These are phyloP conservation scores for Omphalea diandra DNA, from an alignment of 441 rosid species.

Conservation along the genomic window DNA sequence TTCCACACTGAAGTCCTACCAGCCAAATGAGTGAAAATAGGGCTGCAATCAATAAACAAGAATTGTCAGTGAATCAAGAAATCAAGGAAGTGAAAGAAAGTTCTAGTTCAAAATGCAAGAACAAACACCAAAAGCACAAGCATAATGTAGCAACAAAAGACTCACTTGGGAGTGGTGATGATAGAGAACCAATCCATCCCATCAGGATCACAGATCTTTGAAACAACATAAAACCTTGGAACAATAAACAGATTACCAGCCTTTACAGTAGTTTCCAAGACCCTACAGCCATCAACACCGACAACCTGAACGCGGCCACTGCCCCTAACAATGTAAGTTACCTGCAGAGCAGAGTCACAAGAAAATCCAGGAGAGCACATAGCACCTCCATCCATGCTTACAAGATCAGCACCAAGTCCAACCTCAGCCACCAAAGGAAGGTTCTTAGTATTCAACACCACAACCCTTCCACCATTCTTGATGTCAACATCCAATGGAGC, in stretches of 20 bases:
- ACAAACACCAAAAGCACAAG: not conserved
- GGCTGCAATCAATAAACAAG: slow-evolving; percentile 40
- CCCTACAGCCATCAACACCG: slow-evolving; percentile 70
- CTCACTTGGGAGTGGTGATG: slow-evolving; percentile 84
- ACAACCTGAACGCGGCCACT: slow-evolving; percentile 84
- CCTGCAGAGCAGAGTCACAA: slow-evolving; percentile 89
- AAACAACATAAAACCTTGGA: slow-evolving; percentile 82
- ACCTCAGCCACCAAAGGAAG: slow-evolving; percentile 77
- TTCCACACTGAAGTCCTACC: slow-evolving; percentile 80
- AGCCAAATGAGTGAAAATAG: slow-evolving; percentile 82
- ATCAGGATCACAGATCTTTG: slow-evolving; percentile 68
- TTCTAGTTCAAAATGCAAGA: no score
- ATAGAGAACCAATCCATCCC: slow-evolving; percentile 88
- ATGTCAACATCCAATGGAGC: slow-evolving; percentile 81
- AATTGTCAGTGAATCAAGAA: not conserved
- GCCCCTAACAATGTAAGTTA: slow-evolving; percentile 72
- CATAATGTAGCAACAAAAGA: not conserved
- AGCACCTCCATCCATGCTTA: slow-evolving; percentile 59
- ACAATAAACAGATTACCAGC: slow-evolving; percentile 79
- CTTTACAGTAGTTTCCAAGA: slow-evolving; percentile 61
- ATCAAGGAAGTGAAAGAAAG: no score
- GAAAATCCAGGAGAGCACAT: slow-evolving; percentile 97
- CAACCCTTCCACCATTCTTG: slow-evolving; percentile 74
- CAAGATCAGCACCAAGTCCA: slow-evolving; percentile 92
- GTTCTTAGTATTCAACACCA: slow-evolving; percentile 75